Evolutionary conservation across 768 basidiomycete genomes (phyloP).

Genomic region (Russula compacta): DNA sequence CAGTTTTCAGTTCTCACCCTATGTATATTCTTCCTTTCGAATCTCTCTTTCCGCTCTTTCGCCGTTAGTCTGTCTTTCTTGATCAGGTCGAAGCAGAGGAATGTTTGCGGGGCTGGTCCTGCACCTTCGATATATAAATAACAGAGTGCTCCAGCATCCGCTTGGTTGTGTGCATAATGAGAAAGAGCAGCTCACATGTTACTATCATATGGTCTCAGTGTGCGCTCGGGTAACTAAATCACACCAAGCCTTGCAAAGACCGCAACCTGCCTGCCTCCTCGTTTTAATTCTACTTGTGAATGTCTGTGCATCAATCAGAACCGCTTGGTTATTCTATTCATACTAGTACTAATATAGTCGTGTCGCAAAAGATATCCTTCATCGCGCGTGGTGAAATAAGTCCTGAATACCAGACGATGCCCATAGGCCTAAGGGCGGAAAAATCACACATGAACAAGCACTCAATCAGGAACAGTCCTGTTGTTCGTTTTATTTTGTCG

Average conservation of each 20-base stretch:
- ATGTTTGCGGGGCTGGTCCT: constrained; percentile 14
- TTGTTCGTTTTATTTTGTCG: neutral
- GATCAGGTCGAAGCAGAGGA: neutral
- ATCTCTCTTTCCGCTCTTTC: neutral
- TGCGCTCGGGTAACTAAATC: no score
- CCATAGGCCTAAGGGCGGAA: neutral
- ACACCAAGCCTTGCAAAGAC: no score
- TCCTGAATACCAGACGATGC: neutral
- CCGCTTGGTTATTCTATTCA: neutral
- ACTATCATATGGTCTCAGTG: no score
- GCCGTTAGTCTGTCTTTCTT: constrained; percentile 1
- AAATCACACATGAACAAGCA: neutral
- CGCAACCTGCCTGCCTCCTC: neutral
- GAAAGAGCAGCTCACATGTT: no score
- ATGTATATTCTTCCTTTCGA: constrained; percentile 2
- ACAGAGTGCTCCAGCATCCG: neutral
- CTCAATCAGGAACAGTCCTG: neutral
- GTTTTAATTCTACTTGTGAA: neutral
- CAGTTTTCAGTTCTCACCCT: neutral
- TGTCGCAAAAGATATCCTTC: neutral
- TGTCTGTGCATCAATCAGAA: neutral
- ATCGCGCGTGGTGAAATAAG: neutral
- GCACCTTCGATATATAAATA: constrained; percentile 1
- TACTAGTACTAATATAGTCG: no score
- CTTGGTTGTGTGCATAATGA: neutral